phyloP scores from a whole-genome alignment of 1,139 yeast genomes.

The Taphrina sp. region DNA sequence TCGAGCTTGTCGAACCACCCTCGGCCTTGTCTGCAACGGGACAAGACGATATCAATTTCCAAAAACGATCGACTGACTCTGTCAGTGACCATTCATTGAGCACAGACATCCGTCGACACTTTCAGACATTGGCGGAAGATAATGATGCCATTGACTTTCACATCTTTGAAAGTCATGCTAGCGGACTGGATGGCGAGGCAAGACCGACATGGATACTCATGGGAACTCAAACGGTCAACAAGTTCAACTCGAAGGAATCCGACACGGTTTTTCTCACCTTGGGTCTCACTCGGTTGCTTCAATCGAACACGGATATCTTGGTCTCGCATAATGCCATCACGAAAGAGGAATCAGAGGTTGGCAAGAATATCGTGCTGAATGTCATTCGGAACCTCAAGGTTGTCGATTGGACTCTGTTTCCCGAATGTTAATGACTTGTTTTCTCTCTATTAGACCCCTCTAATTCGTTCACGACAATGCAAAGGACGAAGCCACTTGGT shows the following conservation, averaged over 20 bases:
- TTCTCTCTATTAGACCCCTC: too few species aligned
- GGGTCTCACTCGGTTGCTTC: slow-evolving; percentile 3
- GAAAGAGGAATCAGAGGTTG: not conserved
- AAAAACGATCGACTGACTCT: too few species aligned
- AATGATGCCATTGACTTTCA: not conserved
- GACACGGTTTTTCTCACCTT: not conserved
- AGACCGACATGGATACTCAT: not conserved
- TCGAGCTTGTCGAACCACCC: slow-evolving; percentile 38
- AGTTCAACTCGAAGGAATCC: not conserved
- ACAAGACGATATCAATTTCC: too few species aligned
- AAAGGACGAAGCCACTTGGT: too few species aligned
- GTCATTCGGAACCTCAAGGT: slow-evolving; percentile 1
- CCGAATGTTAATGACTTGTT: not conserved
- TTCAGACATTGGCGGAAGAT: slow-evolving; percentile 1
- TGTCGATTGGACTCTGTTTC: slow-evolving; percentile 12
- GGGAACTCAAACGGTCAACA: slow-evolving; percentile 2
- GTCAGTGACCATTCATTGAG: too few species aligned
- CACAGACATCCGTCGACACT: too few species aligned
- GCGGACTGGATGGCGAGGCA: not conserved
- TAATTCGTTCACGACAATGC: too few species aligned
- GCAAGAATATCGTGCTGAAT: not conserved
- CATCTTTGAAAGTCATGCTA: not conserved
- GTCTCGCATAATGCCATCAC: not conserved
- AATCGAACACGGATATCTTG: slow-evolving; percentile 11
- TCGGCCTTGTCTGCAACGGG: too few species aligned